Conservation (phyloP, 352 stramenopile genomes). For the Phytophthora pisi region DNA sequence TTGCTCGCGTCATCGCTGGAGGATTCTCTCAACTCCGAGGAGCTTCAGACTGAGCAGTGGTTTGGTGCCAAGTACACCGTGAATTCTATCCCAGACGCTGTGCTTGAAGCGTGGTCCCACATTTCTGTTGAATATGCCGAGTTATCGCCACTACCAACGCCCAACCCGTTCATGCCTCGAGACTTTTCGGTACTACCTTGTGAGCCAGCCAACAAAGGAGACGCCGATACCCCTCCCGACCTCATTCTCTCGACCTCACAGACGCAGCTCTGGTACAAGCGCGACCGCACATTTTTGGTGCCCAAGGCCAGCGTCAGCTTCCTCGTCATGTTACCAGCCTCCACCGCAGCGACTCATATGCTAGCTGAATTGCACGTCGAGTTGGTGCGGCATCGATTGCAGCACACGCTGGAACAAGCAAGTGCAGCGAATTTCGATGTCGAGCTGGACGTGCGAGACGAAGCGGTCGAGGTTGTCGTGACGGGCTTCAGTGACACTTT, state of each 20-base stretch:
- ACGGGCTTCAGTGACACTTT: conserved; percentile 78
- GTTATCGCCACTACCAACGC: conserved; percentile 18
- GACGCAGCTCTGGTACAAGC: conserved; percentile 83
- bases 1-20: conserved; percentile 60
- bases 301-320: conserved; percentile 76
- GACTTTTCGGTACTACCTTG: conserved; percentile 56
- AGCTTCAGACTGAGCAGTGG: conserved; percentile 52
- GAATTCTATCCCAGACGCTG: conserved; percentile 34
- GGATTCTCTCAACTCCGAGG: conserved; percentile 11
- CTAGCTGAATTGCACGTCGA: conserved; percentile 71
- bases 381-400: conserved; percentile 68
- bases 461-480: conserved; percentile 71
- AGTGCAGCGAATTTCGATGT: conserved; percentile 61
- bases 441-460: conserved; percentile 61
- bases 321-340: conserved; percentile 56
- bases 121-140: conserved; percentile 2
- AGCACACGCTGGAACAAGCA: conserved; percentile 71
- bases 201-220: conserved; percentile 4
- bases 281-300: conserved; percentile 62
- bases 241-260: conserved; percentile 41
- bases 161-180: conserved; percentile 78
- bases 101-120: conserved; percentile 28
- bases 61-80: conserved; percentile 62
- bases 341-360: conserved; percentile 62
- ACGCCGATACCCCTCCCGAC: conserved; percentile 32